phyloP scores from a whole-genome alignment of 2,329 filamentous ascomycete species.

The Lachnellula arida region DNA sequence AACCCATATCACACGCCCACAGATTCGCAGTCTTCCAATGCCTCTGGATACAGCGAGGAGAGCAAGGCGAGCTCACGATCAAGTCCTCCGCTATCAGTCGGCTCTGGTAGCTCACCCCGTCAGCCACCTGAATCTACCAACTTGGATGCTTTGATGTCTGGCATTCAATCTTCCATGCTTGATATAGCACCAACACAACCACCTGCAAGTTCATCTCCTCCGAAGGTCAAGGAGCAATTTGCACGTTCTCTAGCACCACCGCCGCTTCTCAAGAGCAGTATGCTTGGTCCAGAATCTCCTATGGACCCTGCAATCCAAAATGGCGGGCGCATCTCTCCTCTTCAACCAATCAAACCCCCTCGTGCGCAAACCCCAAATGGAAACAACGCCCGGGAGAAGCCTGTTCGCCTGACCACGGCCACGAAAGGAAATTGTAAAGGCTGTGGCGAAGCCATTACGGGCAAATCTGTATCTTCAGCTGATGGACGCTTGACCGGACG shows the following conservation, averaged over 20 bases:
- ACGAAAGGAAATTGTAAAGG: slow-evolving; percentile 70
- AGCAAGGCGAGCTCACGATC: slow-evolving; percentile 60
- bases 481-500: slow-evolving; percentile 88
- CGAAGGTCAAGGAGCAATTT: slow-evolving; percentile 16
- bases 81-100: slow-evolving; percentile 46
- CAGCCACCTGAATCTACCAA: slow-evolving; percentile 36
- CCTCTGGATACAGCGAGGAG: slow-evolving; percentile 55
- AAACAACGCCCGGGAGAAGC: slow-evolving; percentile 4
- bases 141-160: slow-evolving; percentile 51
- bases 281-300: slow-evolving; percentile 39
- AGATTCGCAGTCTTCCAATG: slow-evolving; percentile 60
- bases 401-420: slow-evolving; percentile 16
- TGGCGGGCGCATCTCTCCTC: slow-evolving; percentile 35
- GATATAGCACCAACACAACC: slow-evolving; percentile 33
- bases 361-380: slow-evolving; percentile 5
- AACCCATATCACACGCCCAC: slow-evolving; percentile 63
- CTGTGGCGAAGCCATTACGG: slow-evolving; percentile 72
- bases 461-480: slow-evolving; percentile 90
- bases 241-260: slow-evolving; percentile 10
- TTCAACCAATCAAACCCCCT: slow-evolving; percentile 12
- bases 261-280: slow-evolving; percentile 10
- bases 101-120: slow-evolving; percentile 29
- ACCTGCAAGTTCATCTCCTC: slow-evolving; percentile 27
- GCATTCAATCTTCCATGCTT: slow-evolving; percentile 50
- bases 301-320: slow-evolving; percentile 41